A percentile compares a stretch with the other conserved stretches of the same genome.
Evolutionary conservation across 2,329 filamentous ascomycete species (phyloP).

Genomic region (Talaromyces pinophilus): DNA sequence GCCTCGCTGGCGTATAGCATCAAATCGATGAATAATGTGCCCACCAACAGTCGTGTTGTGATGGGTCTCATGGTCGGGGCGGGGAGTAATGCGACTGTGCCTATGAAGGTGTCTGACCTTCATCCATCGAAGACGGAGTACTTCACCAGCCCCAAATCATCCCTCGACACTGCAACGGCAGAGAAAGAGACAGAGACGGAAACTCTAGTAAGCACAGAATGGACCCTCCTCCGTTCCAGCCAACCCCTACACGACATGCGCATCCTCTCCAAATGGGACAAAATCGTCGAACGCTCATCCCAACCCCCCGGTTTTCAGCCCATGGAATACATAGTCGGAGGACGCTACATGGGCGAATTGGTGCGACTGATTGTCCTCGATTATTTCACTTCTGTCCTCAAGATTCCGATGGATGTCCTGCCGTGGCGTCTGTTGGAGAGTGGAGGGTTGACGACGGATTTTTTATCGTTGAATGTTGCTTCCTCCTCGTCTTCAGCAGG

Average conservation of each 20-base stretch:
- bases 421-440: slow-evolving; percentile 42
- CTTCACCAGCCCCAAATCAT: slow-evolving; percentile 30
- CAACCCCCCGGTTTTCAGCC: slow-evolving; percentile 73
- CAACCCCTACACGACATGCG: slow-evolving; percentile 61
- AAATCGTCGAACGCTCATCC: slow-evolving; percentile 61
- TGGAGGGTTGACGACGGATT: slow-evolving; percentile 22
- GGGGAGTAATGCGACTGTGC: slow-evolving; percentile 74
- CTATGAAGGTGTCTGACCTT: slow-evolving; percentile 62
- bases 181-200: slow-evolving; percentile 53
- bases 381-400: slow-evolving; percentile 54
- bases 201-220: slow-evolving; percentile 75
- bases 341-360: slow-evolving; percentile 71
- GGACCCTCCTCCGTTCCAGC: slow-evolving; percentile 72
- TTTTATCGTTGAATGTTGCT: slow-evolving; percentile 65
- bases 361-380: slow-evolving; percentile 67
- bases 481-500: slow-evolving; percentile 31
- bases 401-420: slow-evolving; percentile 46
- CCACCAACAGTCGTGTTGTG: slow-evolving; percentile 61
- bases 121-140: slow-evolving; percentile 59
- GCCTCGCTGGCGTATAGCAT: slow-evolving; percentile 68
- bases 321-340: slow-evolving; percentile 76
- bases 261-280: slow-evolving; percentile 69
- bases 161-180: no score
- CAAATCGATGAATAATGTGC: slow-evolving; percentile 58
- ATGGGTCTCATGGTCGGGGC: slow-evolving; percentile 80